Evolutionary conservation across 805 yeast genomes (phyloP).

Genomic region (Candida xyloterini): DNA sequence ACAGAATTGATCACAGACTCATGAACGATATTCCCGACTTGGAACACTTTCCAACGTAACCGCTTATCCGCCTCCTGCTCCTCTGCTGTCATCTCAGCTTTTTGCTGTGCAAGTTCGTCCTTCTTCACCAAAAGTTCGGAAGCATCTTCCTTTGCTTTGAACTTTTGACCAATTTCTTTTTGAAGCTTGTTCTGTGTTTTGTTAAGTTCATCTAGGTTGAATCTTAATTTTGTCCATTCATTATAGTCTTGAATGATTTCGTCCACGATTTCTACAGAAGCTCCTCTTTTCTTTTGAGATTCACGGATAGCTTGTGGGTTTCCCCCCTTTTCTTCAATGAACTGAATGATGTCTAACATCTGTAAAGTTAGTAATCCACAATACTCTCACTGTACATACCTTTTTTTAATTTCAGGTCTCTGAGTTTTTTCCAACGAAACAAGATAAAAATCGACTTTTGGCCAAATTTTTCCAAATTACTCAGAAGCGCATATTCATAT

Average conservation of each 20-base stretch:
- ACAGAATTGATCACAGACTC: conserved; percentile 82
- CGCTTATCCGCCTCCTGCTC: conserved; percentile 80
- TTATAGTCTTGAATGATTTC: conserved; percentile 90
- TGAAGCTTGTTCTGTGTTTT: conserved; percentile 85
- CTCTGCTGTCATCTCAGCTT: conserved; percentile 57
- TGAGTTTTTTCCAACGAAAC: not conserved
- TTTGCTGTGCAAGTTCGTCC: conserved; percentile 67
- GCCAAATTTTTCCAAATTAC: not conserved
- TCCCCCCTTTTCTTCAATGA: conserved; percentile 96
- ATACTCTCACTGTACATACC: not conserved
- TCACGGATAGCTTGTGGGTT: conserved; percentile 83
- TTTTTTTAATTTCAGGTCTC: not conserved
- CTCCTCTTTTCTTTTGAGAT: conserved; percentile 94
- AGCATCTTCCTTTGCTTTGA: conserved; percentile 94
- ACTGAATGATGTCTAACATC: conserved; percentile 91
- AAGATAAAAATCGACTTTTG: not conserved
- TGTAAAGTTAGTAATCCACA: conserved; percentile 1
- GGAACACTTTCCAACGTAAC: conserved; percentile 77
- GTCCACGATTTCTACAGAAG: conserved; percentile 89
- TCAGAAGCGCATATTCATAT: not conserved
- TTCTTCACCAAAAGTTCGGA: conserved; percentile 76
- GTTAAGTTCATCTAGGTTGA: conserved; percentile 86
- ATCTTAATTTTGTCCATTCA: conserved; percentile 87
- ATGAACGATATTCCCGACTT: conserved; percentile 92
- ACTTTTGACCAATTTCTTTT: conserved; percentile 88